Percentiles rank a stretch among this genome's conserved stretches.
Evolutionary conservation across 1,284 basidiomycete genomes (phyloP).

Genomic region (Laetiporus sulphureus): DNA sequence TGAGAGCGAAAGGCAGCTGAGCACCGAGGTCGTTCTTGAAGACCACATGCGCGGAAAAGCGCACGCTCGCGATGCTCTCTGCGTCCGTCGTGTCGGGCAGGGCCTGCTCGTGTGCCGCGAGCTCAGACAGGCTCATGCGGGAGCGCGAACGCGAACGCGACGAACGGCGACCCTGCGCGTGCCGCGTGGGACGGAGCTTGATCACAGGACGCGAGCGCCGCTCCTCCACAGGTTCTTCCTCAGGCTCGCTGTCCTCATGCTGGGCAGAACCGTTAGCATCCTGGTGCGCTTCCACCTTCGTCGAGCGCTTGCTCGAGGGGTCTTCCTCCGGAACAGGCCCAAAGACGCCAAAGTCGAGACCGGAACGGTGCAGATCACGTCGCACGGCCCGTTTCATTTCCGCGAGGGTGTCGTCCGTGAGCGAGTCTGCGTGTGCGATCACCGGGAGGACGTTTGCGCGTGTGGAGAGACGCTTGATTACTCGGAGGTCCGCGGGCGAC

Average conservation of each 20-base stretch:
- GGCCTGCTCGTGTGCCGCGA: conserved; percentile 39
- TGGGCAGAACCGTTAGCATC: conserved; percentile 12
- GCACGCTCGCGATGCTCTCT: conserved; percentile 64
- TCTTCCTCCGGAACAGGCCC: conserved; percentile 32
- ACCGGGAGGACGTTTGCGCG: conserved; percentile 75
- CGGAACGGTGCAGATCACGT: conserved; percentile 52
- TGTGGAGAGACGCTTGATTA: conserved; percentile 63
- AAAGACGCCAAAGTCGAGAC: conserved; percentile 70
- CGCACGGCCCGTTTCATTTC: conserved; percentile 64
- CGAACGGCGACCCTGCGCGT: conserved; percentile 21
- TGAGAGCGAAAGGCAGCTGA: conserved; percentile 69
- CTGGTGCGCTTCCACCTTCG: conserved; percentile 26
- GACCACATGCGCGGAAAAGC: conserved; percentile 65
- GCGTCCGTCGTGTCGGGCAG: conserved; percentile 49
- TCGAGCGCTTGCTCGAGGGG: conserved; percentile 15
- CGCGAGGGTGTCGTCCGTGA: conserved; percentile 65
- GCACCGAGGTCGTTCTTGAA: conserved; percentile 47
- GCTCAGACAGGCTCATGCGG: conserved; percentile 54
- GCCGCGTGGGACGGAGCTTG: conserved; percentile 54
- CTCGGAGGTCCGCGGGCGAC: conserved; percentile 69
- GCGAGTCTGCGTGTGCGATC: conserved; percentile 67
- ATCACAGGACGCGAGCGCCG: conserved; percentile 63
- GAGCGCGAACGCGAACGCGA: conserved; percentile 72
- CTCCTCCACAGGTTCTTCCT: conserved; percentile 37
- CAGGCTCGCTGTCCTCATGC: conserved; percentile 18